Evolutionary conservation across 2,329 filamentous ascomycete species (phyloP).

Genomic region (Diaporthe capsici): DNA sequence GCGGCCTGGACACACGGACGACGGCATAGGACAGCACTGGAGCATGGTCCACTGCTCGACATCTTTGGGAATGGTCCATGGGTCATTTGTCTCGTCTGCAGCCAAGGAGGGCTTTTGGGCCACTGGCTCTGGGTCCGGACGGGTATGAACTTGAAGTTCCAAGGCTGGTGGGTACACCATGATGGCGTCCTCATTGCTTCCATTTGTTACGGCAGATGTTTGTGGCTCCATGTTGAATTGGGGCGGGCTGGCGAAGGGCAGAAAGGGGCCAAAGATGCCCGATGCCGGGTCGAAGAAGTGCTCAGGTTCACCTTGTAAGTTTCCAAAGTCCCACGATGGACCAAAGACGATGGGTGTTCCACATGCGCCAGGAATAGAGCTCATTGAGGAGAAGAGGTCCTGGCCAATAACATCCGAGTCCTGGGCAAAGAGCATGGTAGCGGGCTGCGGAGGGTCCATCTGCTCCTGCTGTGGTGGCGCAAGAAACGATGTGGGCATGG

Average conservation of each 20-base stretch:
- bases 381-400: neutral
- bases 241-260: neutral
- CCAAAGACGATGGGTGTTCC: neutral
- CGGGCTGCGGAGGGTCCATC: neutral
- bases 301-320: neutral
- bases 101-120: neutral
- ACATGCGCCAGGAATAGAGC: neutral
- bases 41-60: conserved; percentile 5
- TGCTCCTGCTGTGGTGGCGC: neutral
- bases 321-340: neutral
- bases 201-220: neutral
- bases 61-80: neutral
- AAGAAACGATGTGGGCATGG: neutral
- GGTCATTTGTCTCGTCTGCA: neutral
- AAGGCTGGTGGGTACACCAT: neutral
- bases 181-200: neutral
- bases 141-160: neutral
- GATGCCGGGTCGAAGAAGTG: neutral
- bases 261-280: neutral
- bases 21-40: neutral
- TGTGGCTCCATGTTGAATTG: neutral
- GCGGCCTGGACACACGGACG: neutral
- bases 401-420: neutral
- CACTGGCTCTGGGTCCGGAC: neutral
- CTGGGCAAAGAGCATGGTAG: neutral